Conservation (phyloP, 2,329 filamentous ascomycete genomes). For the Neoarthrinium moseri region DNA sequence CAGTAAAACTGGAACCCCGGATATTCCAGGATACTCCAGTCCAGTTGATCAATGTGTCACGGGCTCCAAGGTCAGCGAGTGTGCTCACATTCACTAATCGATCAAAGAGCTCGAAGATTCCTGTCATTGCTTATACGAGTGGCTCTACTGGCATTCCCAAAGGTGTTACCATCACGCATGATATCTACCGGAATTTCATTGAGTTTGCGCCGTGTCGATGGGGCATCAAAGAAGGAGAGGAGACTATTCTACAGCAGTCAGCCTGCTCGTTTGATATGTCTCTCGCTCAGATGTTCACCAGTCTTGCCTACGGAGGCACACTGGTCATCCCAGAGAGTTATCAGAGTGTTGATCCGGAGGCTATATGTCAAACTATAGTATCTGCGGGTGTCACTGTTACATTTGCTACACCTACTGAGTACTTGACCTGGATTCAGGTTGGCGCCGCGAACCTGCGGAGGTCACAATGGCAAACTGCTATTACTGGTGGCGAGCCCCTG, state of each 20-base stretch:
- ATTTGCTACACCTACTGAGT: background rate
- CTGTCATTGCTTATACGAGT: slow-evolving; percentile 20
- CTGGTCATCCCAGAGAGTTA: background rate
- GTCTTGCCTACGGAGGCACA: slow-evolving; percentile 5
- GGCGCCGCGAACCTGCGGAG: no score
- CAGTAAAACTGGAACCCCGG: no score
- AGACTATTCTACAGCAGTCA: slow-evolving; percentile 22
- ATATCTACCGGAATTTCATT: slow-evolving; percentile 4
- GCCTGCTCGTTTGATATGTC: slow-evolving; percentile 4
- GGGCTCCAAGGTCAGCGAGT: no score
- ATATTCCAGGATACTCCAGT: no score
- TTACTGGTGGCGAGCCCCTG: no score
- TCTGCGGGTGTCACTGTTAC: slow-evolving; percentile 1
- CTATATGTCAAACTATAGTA: background rate
- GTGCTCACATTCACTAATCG: no score
- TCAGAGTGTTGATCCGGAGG: slow-evolving; percentile 5
- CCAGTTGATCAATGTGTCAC: no score
- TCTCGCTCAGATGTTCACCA: slow-evolving; percentile 6
- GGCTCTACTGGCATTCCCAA: slow-evolving; percentile 26
- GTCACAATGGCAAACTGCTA: no score
- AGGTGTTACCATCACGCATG: slow-evolving; percentile 24
- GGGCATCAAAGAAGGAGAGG: slow-evolving; percentile 7
- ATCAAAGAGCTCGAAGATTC: no score
- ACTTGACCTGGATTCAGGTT: background rate
- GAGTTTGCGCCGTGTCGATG: background rate